Evolutionary conservation across 768 basidiomycete genomes (phyloP), one percentile per base, ranked within the genome.

Genomic region (Chiua virens): DNA sequence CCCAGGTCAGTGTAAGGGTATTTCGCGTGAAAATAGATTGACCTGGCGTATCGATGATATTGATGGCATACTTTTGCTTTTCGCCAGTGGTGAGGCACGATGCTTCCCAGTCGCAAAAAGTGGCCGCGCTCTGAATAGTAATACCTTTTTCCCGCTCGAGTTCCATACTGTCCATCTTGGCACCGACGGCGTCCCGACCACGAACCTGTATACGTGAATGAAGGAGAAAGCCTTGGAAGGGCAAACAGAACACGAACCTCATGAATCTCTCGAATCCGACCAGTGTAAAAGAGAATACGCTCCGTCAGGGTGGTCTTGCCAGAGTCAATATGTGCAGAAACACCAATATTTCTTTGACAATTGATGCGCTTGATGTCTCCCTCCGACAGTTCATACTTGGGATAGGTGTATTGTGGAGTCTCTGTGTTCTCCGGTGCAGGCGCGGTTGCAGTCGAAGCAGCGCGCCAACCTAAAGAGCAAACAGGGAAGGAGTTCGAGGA

Each of bases 111-210:
- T 98, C 96, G 60, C 93, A 96, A 71, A 95, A 99, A 0, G 97
- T 98, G 2, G 97, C 97, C 4, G 97, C 97, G 62, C 91, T 94
- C 71, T 99, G 97, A 55, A 99, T 99, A 30, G 97, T 99, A 62
- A 99, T 99, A 35, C 97, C 97, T 74, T 99, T 98, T 72, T 98
- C 97, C 42, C 96, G 79, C 69, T 99, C 97, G 5, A 99, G 77
- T 56, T 99, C 97, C 97, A 99, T 99, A 60, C 88, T 92, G 71
- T 99, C 97, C 97, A 99, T 99, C 77, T 99, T 99, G 8, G 97
- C 97, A 46, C 97, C 97, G 18, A 98, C 94, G 25, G 87, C 85
- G 69, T 99, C 97, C 47, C 89, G 81, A 39, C 97, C 97, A 53
- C 97, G 80, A 54, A 96, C 92, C 89, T 92, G 61, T 13, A 36